phyloP scores from a whole-genome alignment of 306 rosid species.

The Cicer yamashitae region DNA sequence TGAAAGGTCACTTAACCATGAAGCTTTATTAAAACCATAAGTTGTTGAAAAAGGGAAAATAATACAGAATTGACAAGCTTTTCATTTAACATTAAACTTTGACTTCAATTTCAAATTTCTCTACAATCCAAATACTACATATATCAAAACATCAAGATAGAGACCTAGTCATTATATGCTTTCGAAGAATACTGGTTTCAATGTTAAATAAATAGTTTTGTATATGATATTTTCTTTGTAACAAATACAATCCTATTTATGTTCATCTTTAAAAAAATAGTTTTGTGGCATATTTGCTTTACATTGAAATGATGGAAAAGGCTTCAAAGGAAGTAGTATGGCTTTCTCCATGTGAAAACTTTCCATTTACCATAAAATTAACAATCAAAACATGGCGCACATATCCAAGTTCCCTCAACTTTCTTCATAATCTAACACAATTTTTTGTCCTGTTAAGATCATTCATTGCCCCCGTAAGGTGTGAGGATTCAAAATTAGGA shows the following conservation, averaged over 20 bases:
- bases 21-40: slow-evolving; percentile 3
- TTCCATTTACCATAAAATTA: slow-evolving; percentile 35
- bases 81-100: neutral
- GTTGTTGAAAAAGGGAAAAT: slow-evolving; percentile 20
- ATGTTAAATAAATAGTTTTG: slow-evolving; percentile 37
- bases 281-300: slow-evolving; percentile 26
- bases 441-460: slow-evolving; percentile 35
- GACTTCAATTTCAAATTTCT: slow-evolving; percentile 29
- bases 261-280: slow-evolving; percentile 41
- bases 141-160: slow-evolving; percentile 38
- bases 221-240: slow-evolving; percentile 43
- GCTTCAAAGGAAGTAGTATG: slow-evolving; percentile 28
- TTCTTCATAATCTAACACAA: slow-evolving; percentile 36
- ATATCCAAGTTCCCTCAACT: slow-evolving; percentile 37
- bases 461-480: slow-evolving; percentile 37
- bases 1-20: neutral
- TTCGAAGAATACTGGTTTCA: slow-evolving; percentile 6
- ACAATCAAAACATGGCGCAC: slow-evolving; percentile 31
- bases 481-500: slow-evolving; percentile 20
- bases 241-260: slow-evolving; percentile 31
- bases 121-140: slow-evolving; percentile 21
- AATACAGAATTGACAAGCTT: slow-evolving; percentile 14
- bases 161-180: slow-evolving; percentile 9
- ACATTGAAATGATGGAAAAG: slow-evolving; percentile 36
- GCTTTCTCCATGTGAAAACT: slow-evolving; percentile 35